phyloP scores from a whole-genome alignment of 345 rosid genomes.

The Ricinus communis region DNA sequence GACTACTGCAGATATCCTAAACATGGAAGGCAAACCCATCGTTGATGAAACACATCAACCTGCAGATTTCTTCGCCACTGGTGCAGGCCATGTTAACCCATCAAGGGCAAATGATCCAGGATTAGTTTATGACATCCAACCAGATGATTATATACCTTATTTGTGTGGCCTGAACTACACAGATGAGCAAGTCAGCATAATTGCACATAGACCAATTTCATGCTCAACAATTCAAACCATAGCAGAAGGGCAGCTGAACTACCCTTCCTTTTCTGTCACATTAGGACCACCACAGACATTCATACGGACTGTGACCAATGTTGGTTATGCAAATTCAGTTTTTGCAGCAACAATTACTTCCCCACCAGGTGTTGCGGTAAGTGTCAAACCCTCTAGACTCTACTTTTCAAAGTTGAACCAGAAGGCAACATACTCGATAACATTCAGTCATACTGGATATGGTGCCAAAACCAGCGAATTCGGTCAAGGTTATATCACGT shows the following conservation, averaged over 20 bases:
- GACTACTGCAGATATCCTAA: slow-evolving; percentile 32
- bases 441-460: slow-evolving; percentile 21
- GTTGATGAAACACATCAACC: slow-evolving; percentile 7
- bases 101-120: slow-evolving; percentile 44
- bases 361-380: slow-evolving; percentile 35
- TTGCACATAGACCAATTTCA: neutral
- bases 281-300: slow-evolving; percentile 43
- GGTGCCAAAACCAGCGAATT: slow-evolving; percentile 12
- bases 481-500: slow-evolving; percentile 40
- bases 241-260: slow-evolving; percentile 30
- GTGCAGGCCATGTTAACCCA: slow-evolving; percentile 49
- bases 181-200: neutral
- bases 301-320: slow-evolving; percentile 47
- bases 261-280: slow-evolving; percentile 47
- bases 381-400: slow-evolving; percentile 36
- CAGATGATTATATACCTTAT: slow-evolving; percentile 22
- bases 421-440: slow-evolving; percentile 39
- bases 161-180: slow-evolving; percentile 18
- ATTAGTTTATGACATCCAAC: slow-evolving; percentile 39
- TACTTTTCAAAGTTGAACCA: slow-evolving; percentile 36
- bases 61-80: slow-evolving; percentile 48
- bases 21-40: slow-evolving; percentile 3
- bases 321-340: slow-evolving; percentile 34
- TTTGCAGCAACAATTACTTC: slow-evolving; percentile 27
- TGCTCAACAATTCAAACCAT: slow-evolving; percentile 12